These are phyloP conservation scores for Zea mays DNA, from an alignment of 176 grass and related monocot genomes.

Conservation along the genomic window Zm-B73-REFERENCE-NAM-5.0 NC_050100.1:204028001-204028500, in stretches of 20 bases:
- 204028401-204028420: not conserved
- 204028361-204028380: slow-evolving; percentile 3
- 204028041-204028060: no score
- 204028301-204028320: slow-evolving; percentile 7
- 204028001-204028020: no score
- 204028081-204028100: no score
- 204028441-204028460: not conserved
- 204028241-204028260: not conserved
- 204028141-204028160: not conserved
- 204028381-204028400: not conserved
- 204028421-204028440: not conserved
- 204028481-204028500: slow-evolving; percentile 11
- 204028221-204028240: slow-evolving; percentile 5
- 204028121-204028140: not conserved
- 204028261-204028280: not conserved
- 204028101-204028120: no score
- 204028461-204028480: slow-evolving; percentile 36
- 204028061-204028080: no score
- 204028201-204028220: not conserved
- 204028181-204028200: not conserved
- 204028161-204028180: not conserved
- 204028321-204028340: not conserved
- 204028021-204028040: no score
- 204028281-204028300: slow-evolving; percentile 22
- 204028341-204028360: not conserved